phyloP scores from a whole-genome alignment of 768 basidiomycete genomes.

The Kwoniella newhampshirensis region DNA sequence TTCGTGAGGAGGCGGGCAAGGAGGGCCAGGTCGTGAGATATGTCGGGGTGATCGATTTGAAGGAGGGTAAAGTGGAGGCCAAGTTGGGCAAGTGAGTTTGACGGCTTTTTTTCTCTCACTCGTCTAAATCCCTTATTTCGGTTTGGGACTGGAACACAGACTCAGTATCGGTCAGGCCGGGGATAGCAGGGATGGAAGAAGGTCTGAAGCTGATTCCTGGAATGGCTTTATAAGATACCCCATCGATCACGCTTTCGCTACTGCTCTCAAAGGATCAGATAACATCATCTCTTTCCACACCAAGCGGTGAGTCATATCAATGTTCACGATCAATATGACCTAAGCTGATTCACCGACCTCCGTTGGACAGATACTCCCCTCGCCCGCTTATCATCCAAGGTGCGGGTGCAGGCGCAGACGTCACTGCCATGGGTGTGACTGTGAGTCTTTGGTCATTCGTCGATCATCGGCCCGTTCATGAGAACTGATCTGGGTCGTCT shows the following conservation, averaged over 20 bases:
- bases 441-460: slow-evolving; percentile 29
- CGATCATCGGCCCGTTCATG: not conserved
- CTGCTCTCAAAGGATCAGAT: slow-evolving; percentile 91
- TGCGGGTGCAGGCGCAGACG: slow-evolving; percentile 94
- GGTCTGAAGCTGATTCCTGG: no score
- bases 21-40: slow-evolving; percentile 86
- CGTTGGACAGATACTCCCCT: slow-evolving; percentile 63
- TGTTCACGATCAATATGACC: not conserved
- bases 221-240: no score
- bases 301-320: slow-evolving; percentile 57
- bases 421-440: slow-evolving; percentile 97
- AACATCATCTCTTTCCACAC: slow-evolving; percentile 99
- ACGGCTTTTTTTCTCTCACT: not conserved
- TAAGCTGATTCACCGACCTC: not conserved
- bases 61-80: slow-evolving; percentile 70
- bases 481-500: slow-evolving; percentile 3
- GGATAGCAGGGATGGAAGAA: no score
- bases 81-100: slow-evolving; percentile 77
- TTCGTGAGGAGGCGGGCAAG: slow-evolving; percentile 72
- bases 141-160: not conserved
- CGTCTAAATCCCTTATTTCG: no score
- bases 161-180: not conserved
- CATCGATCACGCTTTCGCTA: slow-evolving; percentile 86
- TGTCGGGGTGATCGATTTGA: slow-evolving; percentile 88
- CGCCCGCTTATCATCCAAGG: slow-evolving; percentile 92